These are phyloP conservation scores for Pilaira anomala DNA, from an alignment of 192 early-diverging fungal species.

Conservation along the genomic window DNA sequence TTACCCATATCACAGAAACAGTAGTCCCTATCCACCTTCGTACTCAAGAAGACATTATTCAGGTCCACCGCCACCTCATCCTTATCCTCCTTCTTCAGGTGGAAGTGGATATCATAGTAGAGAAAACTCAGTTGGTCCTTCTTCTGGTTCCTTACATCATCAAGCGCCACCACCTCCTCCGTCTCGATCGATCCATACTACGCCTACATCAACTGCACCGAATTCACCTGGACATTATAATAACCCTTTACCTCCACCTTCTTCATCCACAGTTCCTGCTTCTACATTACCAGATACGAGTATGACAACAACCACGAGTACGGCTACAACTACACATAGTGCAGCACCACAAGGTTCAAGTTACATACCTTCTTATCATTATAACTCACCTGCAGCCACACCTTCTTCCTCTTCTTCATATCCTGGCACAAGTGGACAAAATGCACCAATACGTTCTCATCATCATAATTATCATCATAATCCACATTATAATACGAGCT, in stretches of 20 bases:
- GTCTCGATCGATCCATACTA: neutral
- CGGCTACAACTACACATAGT: neutral
- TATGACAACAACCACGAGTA: neutral
- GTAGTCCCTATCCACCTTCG: constrained; percentile 11
- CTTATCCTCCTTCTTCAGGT: neutral
- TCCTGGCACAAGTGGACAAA: neutral
- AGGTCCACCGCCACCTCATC: neutral
- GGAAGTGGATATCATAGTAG: neutral
- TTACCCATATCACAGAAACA: neutral
- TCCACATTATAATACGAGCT: constrained; percentile 14
- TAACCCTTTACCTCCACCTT: neutral
- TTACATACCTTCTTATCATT: neutral
- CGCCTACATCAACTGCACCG: constrained; percentile 5
- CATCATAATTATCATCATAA: constrained; percentile 16
- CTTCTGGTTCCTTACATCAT: neutral
- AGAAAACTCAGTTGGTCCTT: neutral
- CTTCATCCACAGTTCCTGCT: neutral
- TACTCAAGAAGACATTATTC: constrained; percentile 16
- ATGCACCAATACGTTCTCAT: neutral
- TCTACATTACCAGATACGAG: neutral
- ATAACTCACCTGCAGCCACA: constrained; percentile 1
- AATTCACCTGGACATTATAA: constrained; percentile 11
- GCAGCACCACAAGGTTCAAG: neutral
- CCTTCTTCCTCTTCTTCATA: neutral
- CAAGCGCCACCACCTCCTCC: neutral